A percentile compares a stretch with the other conserved stretches of the same genome.
These are phyloP conservation scores for Ophiostoma pallidulum DNA, from an alignment of 2,329 filamentous ascomycete species.

Conservation along the genomic window DNA sequence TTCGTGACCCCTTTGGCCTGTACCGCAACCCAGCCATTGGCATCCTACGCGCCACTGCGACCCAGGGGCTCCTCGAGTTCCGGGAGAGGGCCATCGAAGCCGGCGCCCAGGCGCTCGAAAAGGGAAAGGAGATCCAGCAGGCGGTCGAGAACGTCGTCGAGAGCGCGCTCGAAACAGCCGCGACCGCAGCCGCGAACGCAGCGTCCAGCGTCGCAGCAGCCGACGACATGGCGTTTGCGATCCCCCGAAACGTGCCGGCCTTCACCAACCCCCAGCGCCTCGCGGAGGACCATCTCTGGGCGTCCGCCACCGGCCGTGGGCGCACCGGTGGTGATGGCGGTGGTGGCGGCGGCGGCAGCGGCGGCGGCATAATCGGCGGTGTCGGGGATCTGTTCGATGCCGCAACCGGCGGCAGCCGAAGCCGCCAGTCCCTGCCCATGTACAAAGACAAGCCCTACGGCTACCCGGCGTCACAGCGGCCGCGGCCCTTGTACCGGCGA, in stretches of 20 bases:
- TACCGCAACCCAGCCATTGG: slow-evolving; percentile 29
- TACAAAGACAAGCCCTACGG: slow-evolving; percentile 98
- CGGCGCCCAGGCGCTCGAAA: slow-evolving; percentile 38
- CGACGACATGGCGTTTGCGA: slow-evolving; percentile 52
- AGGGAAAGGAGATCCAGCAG: slow-evolving; percentile 27
- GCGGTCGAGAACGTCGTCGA: slow-evolving; percentile 18
- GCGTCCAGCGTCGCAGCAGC: neutral
- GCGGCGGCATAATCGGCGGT: slow-evolving; percentile 47
- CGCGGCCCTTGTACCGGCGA: slow-evolving; percentile 50
- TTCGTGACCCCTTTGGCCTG: slow-evolving; percentile 34
- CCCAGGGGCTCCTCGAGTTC: slow-evolving; percentile 34
- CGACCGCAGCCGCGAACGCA: neutral
- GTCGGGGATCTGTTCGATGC: slow-evolving; percentile 57
- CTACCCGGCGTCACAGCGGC: slow-evolving; percentile 51
- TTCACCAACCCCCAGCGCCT: slow-evolving; percentile 56
- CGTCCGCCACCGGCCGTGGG: slow-evolving; percentile 27
- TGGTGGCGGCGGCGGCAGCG: slow-evolving; percentile 11
- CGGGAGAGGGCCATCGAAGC: slow-evolving; percentile 40
- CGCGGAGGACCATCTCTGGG: slow-evolving; percentile 59
- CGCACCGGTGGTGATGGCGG: slow-evolving; percentile 12
- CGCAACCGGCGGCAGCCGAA: slow-evolving; percentile 20
- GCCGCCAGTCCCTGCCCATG: slow-evolving; percentile 61
- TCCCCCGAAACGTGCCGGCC: slow-evolving; percentile 61
- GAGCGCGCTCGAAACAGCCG: slow-evolving; percentile 11
- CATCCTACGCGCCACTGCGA: slow-evolving; percentile 40